phyloP scores from a whole-genome alignment of 2,329 filamentous ascomycete genomes.

The Diaporthe humulicola region DNA sequence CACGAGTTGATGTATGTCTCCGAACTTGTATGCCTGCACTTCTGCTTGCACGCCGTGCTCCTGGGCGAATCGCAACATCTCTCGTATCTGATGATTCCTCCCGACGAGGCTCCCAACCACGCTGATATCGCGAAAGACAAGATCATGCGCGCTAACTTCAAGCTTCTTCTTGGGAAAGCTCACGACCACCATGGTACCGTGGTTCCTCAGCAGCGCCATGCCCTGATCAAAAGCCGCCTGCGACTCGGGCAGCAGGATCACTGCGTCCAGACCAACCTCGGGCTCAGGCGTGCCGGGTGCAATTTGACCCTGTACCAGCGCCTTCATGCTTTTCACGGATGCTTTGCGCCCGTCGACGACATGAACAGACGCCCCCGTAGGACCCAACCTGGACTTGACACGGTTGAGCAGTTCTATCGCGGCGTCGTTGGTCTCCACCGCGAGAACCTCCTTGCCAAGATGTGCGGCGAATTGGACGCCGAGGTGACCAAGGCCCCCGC shows the following conservation, averaged over 20 bases:
- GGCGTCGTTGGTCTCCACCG: not conserved
- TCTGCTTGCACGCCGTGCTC: not conserved
- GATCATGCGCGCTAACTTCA: not conserved
- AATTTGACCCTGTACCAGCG: not conserved
- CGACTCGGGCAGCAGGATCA: slow-evolving; percentile 1
- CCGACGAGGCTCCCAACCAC: not conserved
- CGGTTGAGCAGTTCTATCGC: not conserved
- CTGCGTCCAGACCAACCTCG: not conserved
- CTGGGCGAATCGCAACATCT: not conserved
- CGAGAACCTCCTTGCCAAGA: slow-evolving; percentile 6
- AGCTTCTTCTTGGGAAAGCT: slow-evolving; percentile 12
- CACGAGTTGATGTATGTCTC: not conserved
- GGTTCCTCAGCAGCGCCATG: not conserved
- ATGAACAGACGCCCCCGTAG: not conserved
- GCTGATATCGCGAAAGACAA: slow-evolving; percentile 15
- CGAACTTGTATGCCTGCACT: slow-evolving; percentile 4
- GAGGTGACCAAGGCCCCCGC: slow-evolving; percentile 9
- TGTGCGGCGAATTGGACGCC: slow-evolving; percentile 3
- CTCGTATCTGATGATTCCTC: slow-evolving; percentile 14
- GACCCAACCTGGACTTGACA: not conserved
- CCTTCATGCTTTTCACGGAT: not conserved
- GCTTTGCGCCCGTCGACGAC: not conserved
- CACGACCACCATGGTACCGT: not conserved
- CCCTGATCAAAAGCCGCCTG: slow-evolving; percentile 4
- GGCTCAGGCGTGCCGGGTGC: not conserved